Evolutionary conservation across 306 rosid genomes (phyloP), one percentile per base, ranked within the genome.

Genomic region (Abrus pulchellus): DNA sequence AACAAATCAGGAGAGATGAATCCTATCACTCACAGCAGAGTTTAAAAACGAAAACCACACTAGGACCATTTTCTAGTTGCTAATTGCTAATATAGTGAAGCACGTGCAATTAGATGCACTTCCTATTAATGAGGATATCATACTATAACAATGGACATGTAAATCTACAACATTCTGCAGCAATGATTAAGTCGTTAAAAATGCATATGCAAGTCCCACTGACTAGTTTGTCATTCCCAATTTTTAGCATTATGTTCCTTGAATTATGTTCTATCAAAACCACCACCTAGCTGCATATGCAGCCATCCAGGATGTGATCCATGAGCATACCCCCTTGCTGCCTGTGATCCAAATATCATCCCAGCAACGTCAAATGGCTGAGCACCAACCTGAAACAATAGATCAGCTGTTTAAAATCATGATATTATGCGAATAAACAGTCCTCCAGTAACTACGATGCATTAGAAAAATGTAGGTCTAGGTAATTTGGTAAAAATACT

Each of bases 231-330:
- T 68, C 74, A 54, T n/a, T 29, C 30, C 27, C 64, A 40, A 20
- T 43, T 36, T 2, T 36, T 36, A 36, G 40, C 2, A 36, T 36
- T 36, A 36, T 36, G 40, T 36, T 56, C 71, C 75, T 11, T 41
- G 60, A 20, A 77, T 76, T 74, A 94, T 70, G 91, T 80, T 77
- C 95, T 76, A 68, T 90, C 92, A 36, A 87, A 89, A 82, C 87
- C 84, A 81, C 92, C 93, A 82, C 94, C 94, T 9, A 90, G 76
- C 85, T 94, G 97, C 97, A 94, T 94, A 75, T 92, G 97, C 65
- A 90, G 87, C 95, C 98, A 94, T 75, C 93, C 97, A 1, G 89
- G 87, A 30, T 84, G 92, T 34, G 89, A 80, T 76, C 83, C 92
- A 81, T 83, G 89, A 61, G 72, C 82, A 86, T 84, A 89, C 34